phyloP scores from a whole-genome alignment of 768 basidiomycete genomes.

The Lactarius pseudohatsudake region DNA sequence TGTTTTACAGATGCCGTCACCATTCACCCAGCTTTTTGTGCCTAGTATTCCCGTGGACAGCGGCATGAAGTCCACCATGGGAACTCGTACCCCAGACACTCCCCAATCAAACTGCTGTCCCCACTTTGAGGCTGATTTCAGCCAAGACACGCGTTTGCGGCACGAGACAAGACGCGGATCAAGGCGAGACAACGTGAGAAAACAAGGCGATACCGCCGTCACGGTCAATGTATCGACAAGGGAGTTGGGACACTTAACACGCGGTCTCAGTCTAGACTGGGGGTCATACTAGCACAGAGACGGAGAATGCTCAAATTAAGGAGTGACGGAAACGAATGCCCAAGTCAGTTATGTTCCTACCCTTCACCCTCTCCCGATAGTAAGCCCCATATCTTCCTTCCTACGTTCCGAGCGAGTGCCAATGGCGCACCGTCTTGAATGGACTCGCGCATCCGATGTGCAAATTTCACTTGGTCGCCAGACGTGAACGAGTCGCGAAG shows the following conservation, averaged over 20 bases:
- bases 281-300: not conserved
- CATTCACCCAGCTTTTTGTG: conserved; percentile 3
- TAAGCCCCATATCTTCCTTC: conserved; percentile 40
- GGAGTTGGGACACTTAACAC: conserved; percentile 10
- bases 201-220: not conserved
- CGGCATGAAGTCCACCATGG: conserved; percentile 2
- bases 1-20: conserved; percentile 5
- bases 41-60: conserved; percentile 8
- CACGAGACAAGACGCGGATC: conserved; percentile 3
- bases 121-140: not conserved
- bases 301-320: conserved; percentile 3
- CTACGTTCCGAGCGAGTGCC: conserved; percentile 41
- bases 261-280: conserved; percentile 4
- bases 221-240: not conserved
- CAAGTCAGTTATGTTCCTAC: conserved; percentile 7
- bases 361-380: conserved; percentile 27
- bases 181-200: conserved; percentile 3
- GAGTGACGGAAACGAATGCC: conserved; percentile 8
- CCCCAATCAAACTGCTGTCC: not conserved
- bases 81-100: conserved; percentile 22
- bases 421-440: conserved; percentile 62
- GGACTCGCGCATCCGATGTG: conserved; percentile 59
- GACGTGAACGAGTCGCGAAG: conserved; percentile 53
- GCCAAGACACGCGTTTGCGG: not conserved
- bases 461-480: conserved; percentile 61